A percentile compares a stretch with the other conserved stretches of the same genome.
phyloP scores from a whole-genome alignment of 495 filamentous ascomycete species.

The Amorphotheca resinae region DNA sequence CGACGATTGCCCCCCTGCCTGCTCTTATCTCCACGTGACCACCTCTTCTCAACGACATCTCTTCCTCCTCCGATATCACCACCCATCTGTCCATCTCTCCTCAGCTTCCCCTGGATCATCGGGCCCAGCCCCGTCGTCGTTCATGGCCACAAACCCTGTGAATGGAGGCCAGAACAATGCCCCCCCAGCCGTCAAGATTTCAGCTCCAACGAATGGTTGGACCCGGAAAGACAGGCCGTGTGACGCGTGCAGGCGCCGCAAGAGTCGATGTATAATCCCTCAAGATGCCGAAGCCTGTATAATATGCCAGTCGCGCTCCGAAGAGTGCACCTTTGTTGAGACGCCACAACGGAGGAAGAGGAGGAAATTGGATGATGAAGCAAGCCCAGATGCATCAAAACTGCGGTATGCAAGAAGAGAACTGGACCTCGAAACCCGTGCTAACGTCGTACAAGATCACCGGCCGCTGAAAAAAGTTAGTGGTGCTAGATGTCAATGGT shows the following conservation, averaged over 20 bases:
- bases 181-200: background rate
- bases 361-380: slow-evolving; percentile 45
- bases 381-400: slow-evolving; percentile 37
- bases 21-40: slow-evolving; percentile 7
- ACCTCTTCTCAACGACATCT: background rate
- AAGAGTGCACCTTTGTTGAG: slow-evolving; percentile 49
- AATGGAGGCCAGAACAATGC: background rate
- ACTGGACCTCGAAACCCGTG: background rate
- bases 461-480: slow-evolving; percentile 7
- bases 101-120: background rate
- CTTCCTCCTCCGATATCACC: slow-evolving; percentile 2
- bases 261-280: slow-evolving; percentile 84
- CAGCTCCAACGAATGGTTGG: slow-evolving; percentile 12
- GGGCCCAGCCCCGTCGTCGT: background rate
- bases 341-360: slow-evolving; percentile 62
- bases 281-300: slow-evolving; percentile 48
- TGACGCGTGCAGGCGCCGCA: slow-evolving; percentile 63
- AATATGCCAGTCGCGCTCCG: slow-evolving; percentile 46
- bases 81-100: background rate
- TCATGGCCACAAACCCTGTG: background rate
- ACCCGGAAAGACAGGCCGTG: slow-evolving; percentile 31
- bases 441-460: slow-evolving; percentile 25
- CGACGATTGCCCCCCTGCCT: background rate
- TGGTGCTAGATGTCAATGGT: background rate
- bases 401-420: slow-evolving; percentile 34